Evolutionary conservation across 2,329 filamentous ascomycete genomes (phyloP).

Genomic region (Graphilbum sp.): DNA sequence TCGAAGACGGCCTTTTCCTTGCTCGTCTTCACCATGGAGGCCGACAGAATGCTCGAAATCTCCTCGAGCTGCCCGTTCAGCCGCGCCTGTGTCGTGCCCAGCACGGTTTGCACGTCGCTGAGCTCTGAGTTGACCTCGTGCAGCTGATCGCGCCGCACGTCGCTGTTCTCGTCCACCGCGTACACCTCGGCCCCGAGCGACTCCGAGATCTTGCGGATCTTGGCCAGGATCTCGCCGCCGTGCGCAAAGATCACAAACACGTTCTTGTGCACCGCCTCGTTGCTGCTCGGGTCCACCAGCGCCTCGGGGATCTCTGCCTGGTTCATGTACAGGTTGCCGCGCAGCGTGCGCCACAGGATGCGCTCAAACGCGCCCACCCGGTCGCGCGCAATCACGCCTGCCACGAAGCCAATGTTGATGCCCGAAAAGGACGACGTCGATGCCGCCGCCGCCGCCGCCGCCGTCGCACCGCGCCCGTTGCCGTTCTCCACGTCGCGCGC

Average conservation of each 20-base stretch:
- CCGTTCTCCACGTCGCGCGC: slow-evolving; percentile 34
- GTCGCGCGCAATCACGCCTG: slow-evolving; percentile 86
- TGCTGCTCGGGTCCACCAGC: slow-evolving; percentile 79
- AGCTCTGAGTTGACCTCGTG: slow-evolving; percentile 93
- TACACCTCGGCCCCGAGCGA: slow-evolving; percentile 92
- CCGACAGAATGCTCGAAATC: slow-evolving; percentile 80
- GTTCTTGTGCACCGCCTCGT: slow-evolving; percentile 88
- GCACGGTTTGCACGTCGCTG: slow-evolving; percentile 77
- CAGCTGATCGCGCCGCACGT: slow-evolving; percentile 86
- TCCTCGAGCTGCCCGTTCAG: slow-evolving; percentile 85
- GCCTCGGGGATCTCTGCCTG: slow-evolving; percentile 95
- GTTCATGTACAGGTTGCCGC: slow-evolving; percentile 99
- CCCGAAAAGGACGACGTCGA: slow-evolving; percentile 63
- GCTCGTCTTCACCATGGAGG: slow-evolving; percentile 94
- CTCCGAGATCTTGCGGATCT: slow-evolving; percentile 98
- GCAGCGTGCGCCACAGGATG: slow-evolving; percentile 91
- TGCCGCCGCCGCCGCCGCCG: background rate
- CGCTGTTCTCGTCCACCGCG: slow-evolving; percentile 93
- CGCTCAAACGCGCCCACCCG: slow-evolving; percentile 91
- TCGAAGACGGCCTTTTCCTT: slow-evolving; percentile 98
- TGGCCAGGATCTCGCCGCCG: slow-evolving; percentile 93
- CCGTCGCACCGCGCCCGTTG: no score
- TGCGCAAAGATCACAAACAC: slow-evolving; percentile 99
- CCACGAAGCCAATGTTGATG: slow-evolving; percentile 98
- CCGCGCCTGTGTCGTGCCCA: slow-evolving; percentile 88